Evolutionary conservation across 306 rosid species (phyloP).

Genomic region (Fagus crenata): DNA sequence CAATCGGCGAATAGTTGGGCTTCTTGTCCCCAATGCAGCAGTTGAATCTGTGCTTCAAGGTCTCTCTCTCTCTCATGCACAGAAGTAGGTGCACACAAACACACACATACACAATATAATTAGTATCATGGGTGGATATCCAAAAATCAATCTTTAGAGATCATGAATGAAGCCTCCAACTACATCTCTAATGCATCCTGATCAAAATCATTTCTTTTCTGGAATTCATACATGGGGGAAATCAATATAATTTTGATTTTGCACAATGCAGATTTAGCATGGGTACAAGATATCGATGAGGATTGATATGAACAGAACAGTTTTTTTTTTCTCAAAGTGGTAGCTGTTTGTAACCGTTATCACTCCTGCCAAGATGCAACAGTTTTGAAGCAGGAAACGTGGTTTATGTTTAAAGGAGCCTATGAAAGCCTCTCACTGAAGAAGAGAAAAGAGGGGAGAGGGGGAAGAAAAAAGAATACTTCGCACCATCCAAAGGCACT

Average conservation of each 20-base stretch:
- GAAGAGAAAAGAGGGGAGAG: slow-evolving; percentile 22
- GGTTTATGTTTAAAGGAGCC: slow-evolving; percentile 27
- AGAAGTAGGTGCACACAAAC: neutral
- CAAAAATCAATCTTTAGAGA: neutral
- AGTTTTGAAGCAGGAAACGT: slow-evolving; percentile 27
- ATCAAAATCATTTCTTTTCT: neutral
- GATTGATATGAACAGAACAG: slow-evolving; percentile 38
- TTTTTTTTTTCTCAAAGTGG: slow-evolving; percentile 25
- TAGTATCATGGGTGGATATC: too few species aligned
- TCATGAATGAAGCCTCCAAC: neutral
- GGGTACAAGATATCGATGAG: slow-evolving; percentile 81
- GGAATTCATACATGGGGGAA: slow-evolving; percentile 1
- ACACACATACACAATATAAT: neutral
- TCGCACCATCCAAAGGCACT: slow-evolving; percentile 45
- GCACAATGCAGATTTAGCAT: slow-evolving; percentile 66
- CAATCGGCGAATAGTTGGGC: slow-evolving; percentile 80
- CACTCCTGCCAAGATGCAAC: slow-evolving; percentile 26
- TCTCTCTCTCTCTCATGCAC: slow-evolving; percentile 29
- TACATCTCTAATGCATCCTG: slow-evolving; percentile 12
- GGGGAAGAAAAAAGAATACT: slow-evolving; percentile 17
- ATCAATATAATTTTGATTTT: slow-evolving; percentile 23
- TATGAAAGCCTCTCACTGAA: slow-evolving; percentile 35
- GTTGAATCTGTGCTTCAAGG: slow-evolving; percentile 96
- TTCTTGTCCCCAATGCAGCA: slow-evolving; percentile 89
- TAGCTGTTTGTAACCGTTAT: slow-evolving; percentile 23